Percentiles rank a stretch among this genome's conserved stretches.
Evolutionary conservation across 768 basidiomycete genomes (phyloP).

Genomic region (Pleurotus djamor): DNA sequence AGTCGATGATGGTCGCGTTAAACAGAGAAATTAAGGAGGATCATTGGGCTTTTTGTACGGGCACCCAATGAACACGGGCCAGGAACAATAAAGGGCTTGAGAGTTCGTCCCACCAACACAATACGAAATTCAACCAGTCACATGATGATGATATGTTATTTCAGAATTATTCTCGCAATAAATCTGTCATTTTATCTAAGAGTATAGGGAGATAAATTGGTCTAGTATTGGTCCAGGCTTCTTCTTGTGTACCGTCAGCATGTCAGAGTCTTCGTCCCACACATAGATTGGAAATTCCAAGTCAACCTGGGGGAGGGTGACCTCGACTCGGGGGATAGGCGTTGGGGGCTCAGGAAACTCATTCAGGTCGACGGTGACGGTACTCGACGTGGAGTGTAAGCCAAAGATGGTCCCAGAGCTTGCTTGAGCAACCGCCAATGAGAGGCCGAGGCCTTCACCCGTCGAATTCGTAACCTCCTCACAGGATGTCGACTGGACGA

Average conservation of each 20-base stretch:
- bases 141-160: neutral
- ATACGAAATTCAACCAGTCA: neutral
- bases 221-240: neutral
- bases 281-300: slow-evolving; percentile 24
- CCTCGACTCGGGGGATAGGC: slow-evolving; percentile 17
- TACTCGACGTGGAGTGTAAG: slow-evolving; percentile 33
- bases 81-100: neutral
- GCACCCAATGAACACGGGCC: neutral
- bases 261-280: slow-evolving; percentile 4
- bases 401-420: slow-evolving; percentile 29
- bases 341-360: slow-evolving; percentile 45
- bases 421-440: slow-evolving; percentile 31
- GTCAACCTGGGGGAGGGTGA: slow-evolving; percentile 38
- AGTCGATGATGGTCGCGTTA: neutral
- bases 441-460: slow-evolving; percentile 11
- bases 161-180: neutral
- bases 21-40: neutral
- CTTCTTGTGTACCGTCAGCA: slow-evolving; percentile 2
- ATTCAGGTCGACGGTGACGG: slow-evolving; percentile 36
- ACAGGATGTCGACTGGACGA: neutral
- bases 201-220: slow-evolving; percentile 3
- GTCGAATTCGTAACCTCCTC: neutral
- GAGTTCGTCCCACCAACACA: neutral
- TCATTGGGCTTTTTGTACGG: neutral
- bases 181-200: neutral